Evolutionary conservation across 768 basidiomycete genomes (phyloP), one percentile per base, ranked within the genome.

Genomic region (Tylopilus cervinicoccineus): DNA sequence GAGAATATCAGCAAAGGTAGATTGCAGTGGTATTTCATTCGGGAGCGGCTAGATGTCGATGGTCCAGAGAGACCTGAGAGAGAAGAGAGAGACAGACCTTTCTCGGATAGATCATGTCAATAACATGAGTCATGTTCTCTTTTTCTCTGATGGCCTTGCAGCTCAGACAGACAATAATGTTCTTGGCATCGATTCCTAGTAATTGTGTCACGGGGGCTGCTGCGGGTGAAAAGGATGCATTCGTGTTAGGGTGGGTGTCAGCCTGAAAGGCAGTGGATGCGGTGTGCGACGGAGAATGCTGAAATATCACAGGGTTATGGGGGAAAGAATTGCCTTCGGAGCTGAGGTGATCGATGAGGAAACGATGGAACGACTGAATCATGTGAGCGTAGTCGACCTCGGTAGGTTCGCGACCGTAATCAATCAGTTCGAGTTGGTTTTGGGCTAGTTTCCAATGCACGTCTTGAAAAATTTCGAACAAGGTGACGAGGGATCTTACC

Each of bases 351-450:
- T 97, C 93, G 43, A 97, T 69, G 32, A 96, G 76, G 72, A 96
- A 97, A 19, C 95, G 84, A 64, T 97, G 93, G 74, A 97, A 97
- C 14, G 81, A 80, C 67, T 97, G 96, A 34, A 98, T 97, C 72
- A 91, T 86, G 43, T 87, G 82, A 0, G 83, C 84, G 56, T 97
- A 92, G 56, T 89, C 83, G 33, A 84, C 76, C 54, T 81, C 81
- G n/a, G 73, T 72, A 10, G 76, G 72, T 55, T 93, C 88, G 38
- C 85, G 77, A 12, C 88, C 88, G 49, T 87, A 89, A 61, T 98
- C 96, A 50, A 95, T 80, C 34, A 99, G 75, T 44, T 93, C 93
- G 31, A 96, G 82, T 12, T 89, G 84, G 55, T 88, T 87, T 34
- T 79, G 74, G 22, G 74, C 86, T 88, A 47, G 16, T 34, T 33